A percentile compares a stretch with the other conserved stretches of the same genome.
These are phyloP conservation scores for Tetracladium marchalianum DNA, from an alignment of 495 filamentous ascomycete genomes.

Conservation along the genomic window DNA sequence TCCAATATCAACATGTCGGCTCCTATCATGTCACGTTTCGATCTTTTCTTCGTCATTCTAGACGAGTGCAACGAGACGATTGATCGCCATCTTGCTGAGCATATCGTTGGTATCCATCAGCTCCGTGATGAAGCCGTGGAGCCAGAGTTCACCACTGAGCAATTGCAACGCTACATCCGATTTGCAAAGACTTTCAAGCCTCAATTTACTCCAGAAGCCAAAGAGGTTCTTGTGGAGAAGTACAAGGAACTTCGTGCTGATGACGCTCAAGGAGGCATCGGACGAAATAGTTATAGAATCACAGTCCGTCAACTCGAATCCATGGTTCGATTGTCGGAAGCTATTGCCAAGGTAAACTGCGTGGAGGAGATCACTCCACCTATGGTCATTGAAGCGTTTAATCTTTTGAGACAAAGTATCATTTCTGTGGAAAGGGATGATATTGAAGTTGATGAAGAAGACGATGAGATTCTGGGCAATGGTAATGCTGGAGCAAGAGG, in stretches of 20 bases:
- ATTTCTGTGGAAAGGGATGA: constrained; percentile 98
- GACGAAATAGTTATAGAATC: constrained; percentile 89
- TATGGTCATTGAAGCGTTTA: constrained; percentile 85
- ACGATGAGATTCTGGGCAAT: constrained; percentile 35
- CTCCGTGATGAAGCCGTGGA: constrained; percentile 81
- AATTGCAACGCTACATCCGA: constrained; percentile 93
- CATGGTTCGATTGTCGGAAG: constrained; percentile 88
- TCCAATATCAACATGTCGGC: constrained; percentile 98
- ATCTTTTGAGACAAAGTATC: constrained; percentile 83
- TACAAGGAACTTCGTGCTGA: constrained; percentile 95
- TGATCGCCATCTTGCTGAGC: constrained; percentile 82
- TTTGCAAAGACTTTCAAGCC: constrained; percentile 93
- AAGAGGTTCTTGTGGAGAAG: constrained; percentile 72
- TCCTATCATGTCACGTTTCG: constrained; percentile 98
- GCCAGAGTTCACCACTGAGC: constrained; percentile 92
- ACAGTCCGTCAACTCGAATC: constrained; percentile 94
- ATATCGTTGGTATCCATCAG: constrained; percentile 93
- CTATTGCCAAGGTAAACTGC: constrained; percentile 94
- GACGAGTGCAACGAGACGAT: constrained; percentile 92
- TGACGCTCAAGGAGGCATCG: constrained; percentile 89
- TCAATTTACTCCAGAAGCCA: constrained; percentile 83
- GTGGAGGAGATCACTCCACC: constrained; percentile 78
- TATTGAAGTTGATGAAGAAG: constrained; percentile 87
- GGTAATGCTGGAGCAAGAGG: constrained; percentile 21
- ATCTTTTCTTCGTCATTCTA: constrained; percentile 96